Evolutionary conservation across 192 early-diverging fungal species (phyloP).

Genomic region (Coemansia sp.): DNA sequence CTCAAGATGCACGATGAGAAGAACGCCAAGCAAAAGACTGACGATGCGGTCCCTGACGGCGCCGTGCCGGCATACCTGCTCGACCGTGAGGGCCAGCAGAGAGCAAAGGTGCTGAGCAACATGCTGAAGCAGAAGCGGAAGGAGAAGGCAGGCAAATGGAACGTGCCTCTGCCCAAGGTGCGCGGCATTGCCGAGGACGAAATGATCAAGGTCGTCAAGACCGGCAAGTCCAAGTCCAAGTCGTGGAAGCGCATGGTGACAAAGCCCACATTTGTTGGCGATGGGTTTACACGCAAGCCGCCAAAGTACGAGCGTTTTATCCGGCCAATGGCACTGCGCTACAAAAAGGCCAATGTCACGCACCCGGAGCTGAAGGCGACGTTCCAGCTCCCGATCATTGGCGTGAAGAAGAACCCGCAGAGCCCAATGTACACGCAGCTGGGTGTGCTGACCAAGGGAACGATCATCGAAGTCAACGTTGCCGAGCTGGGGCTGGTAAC

Average conservation of each 20-base stretch:
- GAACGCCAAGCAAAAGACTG: slow-evolving; percentile 88
- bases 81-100: slow-evolving; percentile 95
- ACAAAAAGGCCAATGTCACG: slow-evolving; percentile 98
- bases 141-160: slow-evolving; percentile 99
- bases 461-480: slow-evolving; percentile 93
- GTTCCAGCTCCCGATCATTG: slow-evolving; percentile 93
- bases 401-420: slow-evolving; percentile 98
- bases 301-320: slow-evolving; percentile 99
- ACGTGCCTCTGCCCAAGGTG: slow-evolving; percentile 95
- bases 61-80: slow-evolving; percentile 96
- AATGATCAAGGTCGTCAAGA: slow-evolving; percentile 97
- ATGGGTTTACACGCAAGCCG: slow-evolving; percentile 98
- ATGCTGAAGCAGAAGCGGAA: slow-evolving; percentile 99
- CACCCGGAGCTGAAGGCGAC: slow-evolving; percentile 98
- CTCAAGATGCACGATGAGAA: slow-evolving; percentile 98
- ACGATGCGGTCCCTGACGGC: slow-evolving; percentile 86
- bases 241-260: slow-evolving; percentile 99
- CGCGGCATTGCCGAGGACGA: slow-evolving; percentile 99
- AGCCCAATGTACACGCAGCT: slow-evolving; percentile 93
- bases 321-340: slow-evolving; percentile 94
- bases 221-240: slow-evolving; percentile 90
- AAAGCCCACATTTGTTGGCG: slow-evolving; percentile 98
- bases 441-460: slow-evolving; percentile 98
- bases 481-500: slow-evolving; percentile 95
- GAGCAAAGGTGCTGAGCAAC: slow-evolving; percentile 96